Percentiles rank a stretch among this genome's conserved stretches.
phyloP scores from a whole-genome alignment of 148 eudicot species.

The Bassia scoparia region DNA sequence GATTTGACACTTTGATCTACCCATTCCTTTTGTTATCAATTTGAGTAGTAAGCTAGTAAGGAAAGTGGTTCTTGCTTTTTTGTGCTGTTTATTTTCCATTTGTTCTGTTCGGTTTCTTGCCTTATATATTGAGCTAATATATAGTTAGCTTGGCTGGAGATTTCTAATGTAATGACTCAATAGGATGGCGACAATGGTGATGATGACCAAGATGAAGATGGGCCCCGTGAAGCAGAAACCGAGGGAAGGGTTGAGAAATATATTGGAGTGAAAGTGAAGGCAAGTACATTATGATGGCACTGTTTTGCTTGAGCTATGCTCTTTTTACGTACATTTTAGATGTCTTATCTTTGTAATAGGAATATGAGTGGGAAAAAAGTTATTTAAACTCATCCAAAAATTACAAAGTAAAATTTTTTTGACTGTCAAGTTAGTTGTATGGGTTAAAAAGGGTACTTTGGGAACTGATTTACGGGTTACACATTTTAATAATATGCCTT shows the following conservation, averaged over 20 bases:
- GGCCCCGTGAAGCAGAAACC: constrained; percentile 62
- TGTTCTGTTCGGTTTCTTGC: not conserved
- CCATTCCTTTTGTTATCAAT: not conserved
- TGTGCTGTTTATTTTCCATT: constrained; percentile 1
- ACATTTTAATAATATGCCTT: too few species aligned
- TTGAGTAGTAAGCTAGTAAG: not conserved
- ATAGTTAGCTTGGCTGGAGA: not conserved
- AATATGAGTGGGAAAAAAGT: not conserved
- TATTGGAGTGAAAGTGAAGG: constrained; percentile 99
- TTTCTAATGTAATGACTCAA: constrained; percentile 15
- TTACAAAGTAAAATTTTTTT: not conserved
- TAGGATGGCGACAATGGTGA: constrained; percentile 89
- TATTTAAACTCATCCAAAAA: not conserved
- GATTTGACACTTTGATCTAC: not conserved
- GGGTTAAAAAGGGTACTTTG: too few species aligned
- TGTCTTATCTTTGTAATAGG: not conserved
- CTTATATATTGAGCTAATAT: not conserved
- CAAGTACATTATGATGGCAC: constrained; percentile 26
- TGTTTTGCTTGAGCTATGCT: constrained; percentile 4
- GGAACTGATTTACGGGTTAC: too few species aligned
- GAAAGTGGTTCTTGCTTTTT: not conserved
- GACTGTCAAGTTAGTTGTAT: not conserved
- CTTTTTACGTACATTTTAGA: not conserved
- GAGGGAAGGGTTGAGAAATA: constrained; percentile 97
- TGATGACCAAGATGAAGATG: constrained; percentile 87